phyloP scores from a whole-genome alignment of 306 rosid genomes.

The Glycine latifolia region DNA sequence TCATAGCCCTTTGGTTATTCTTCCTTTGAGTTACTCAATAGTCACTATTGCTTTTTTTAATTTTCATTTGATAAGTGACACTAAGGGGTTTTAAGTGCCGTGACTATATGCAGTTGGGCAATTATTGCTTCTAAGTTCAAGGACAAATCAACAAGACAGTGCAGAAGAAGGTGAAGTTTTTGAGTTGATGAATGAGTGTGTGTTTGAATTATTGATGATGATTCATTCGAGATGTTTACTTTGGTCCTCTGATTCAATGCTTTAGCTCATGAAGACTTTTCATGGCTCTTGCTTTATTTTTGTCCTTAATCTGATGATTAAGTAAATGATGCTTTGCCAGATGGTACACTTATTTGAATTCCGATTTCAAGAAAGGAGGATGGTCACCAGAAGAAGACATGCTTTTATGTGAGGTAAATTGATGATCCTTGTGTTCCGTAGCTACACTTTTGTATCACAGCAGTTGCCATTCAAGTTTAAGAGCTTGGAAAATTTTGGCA shows the following conservation, averaged over 20 bases:
- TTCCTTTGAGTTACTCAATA: constrained; percentile 35
- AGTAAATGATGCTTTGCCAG: constrained; percentile 55
- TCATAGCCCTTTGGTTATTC: constrained; percentile 21
- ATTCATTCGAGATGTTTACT: constrained; percentile 31
- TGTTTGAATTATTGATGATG: constrained; percentile 47
- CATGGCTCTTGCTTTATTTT: constrained; percentile 32
- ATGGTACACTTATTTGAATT: constrained; percentile 99
- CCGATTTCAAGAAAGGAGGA: constrained; percentile 99
- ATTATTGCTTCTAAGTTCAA: constrained; percentile 95
- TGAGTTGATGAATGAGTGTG: constrained; percentile 13
- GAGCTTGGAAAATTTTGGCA: neutral
- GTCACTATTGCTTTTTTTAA: constrained; percentile 9
- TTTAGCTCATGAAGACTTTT: constrained; percentile 22
- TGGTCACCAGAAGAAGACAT: constrained; percentile 99
- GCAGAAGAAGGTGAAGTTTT: constrained; percentile 85
- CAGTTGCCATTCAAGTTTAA: constrained; percentile 16
- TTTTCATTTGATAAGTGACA: neutral
- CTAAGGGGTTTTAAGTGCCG: constrained; percentile 43
- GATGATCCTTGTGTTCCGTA: constrained; percentile 13
- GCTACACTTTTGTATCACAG: neutral
- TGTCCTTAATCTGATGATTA: constrained; percentile 46
- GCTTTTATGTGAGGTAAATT: constrained; percentile 92
- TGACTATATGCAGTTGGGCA: constrained; percentile 75
- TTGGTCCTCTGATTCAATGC: constrained; percentile 23
- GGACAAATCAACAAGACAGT: constrained; percentile 98